Percentiles rank a stretch among this genome's conserved stretches.
phyloP scores from a whole-genome alignment of 257 asterid species.

The Nicotiana tomentosiformis region DNA sequence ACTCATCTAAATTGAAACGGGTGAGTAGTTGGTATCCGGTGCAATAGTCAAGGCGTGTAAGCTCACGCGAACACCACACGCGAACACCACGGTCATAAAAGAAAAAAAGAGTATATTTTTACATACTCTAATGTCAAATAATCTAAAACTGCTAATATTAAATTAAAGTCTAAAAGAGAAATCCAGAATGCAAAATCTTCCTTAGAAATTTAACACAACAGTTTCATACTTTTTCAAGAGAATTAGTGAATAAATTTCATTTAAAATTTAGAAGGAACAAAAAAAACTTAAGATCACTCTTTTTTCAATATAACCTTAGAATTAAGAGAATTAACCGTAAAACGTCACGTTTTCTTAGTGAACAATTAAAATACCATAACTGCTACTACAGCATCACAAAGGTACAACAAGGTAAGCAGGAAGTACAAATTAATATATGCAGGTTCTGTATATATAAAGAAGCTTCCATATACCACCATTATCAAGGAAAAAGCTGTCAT shows the following conservation, averaged over 20 bases:
- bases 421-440: background rate
- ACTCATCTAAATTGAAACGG: no score
- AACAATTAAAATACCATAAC: background rate
- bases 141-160: background rate
- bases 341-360: background rate
- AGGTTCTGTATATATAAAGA: background rate
- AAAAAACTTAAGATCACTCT: background rate
- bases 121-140: background rate
- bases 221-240: background rate
- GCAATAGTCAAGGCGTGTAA: no score
- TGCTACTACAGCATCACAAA: background rate
- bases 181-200: background rate
- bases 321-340: background rate
- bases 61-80: no score
- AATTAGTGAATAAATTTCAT: background rate
- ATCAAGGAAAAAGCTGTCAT: background rate
- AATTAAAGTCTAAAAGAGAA: background rate
- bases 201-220: background rate
- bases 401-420: background rate
- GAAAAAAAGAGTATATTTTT: background rate
- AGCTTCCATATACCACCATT: no score
- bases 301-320: background rate
- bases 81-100: no score
- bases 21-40: no score
- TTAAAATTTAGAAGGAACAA: background rate